Evolutionary conservation across 2,329 filamentous ascomycete genomes (phyloP), one percentile per base, ranked within the genome.

Genomic region (Gyromitra esculenta): DNA sequence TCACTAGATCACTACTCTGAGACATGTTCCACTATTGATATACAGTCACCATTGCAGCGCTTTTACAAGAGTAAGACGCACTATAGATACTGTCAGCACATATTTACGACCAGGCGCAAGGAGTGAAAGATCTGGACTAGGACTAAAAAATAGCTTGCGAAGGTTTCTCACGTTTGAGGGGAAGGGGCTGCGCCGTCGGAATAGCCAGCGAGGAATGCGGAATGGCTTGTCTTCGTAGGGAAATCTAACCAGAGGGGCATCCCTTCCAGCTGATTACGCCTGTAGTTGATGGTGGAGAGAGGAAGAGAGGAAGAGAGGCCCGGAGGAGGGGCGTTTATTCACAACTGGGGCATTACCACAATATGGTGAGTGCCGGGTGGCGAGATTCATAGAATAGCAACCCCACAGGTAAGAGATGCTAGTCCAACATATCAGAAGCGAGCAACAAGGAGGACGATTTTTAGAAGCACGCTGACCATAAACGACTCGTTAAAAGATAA

Each of bases 221-320:
- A 54, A 54, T 54, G 21, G 11, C 50, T 54, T 54, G 25, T 31
- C 21, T 54, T 54, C 50, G 50, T 21, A 54, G 13, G 50, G 50
- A 3, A 54, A 54, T 31, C 9, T 9, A 9, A 11, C 25, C 50
- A 11, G 50, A 54, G 50, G 50, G 50, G 13, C 9, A 54, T 18
- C 31, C 21, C 50, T 31, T 8, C 50, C 13, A 13, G 21, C 18
- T 54, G 21, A 54, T 5, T 3, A 45, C 50, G 50, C 25, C 50
- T 54, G 18, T 54, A 21, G 5, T 6, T 50, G 4, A 54, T 31
- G 21, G 21, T 13, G 8, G 18, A 54, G 50, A 25, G 18, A 25
- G 2, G 4, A 4, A 52, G 1, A 52, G n/a, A 52, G 15, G 4
- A 13, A 18, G 48, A 52, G 6, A 52, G 8, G n/a, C 48, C 7